Percentiles rank a stretch among this genome's conserved stretches.
Evolutionary conservation across 1,139 yeast species (phyloP).

Genomic region (Diutina pseudorugosa): DNA sequence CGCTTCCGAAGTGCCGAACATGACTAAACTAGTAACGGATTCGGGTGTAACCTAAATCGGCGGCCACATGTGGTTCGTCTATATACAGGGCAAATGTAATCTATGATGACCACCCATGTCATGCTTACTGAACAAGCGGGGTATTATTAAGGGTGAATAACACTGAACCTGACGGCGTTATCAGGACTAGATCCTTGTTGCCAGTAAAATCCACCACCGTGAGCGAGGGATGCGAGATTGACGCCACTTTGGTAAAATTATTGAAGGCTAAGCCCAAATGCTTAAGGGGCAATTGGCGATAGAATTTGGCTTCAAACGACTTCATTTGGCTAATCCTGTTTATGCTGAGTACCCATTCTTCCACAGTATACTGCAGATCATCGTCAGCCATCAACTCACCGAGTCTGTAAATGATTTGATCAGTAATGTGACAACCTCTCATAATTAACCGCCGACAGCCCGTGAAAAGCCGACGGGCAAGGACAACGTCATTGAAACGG

Average conservation of each 20-base stretch:
- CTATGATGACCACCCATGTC: not conserved
- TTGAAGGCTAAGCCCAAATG: not conserved
- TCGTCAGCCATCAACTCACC: not conserved
- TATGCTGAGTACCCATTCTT: not conserved
- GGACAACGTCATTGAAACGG: not conserved
- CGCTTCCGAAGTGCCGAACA: not conserved
- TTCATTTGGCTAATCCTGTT: not conserved
- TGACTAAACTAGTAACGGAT: not conserved
- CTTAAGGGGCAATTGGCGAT: not conserved
- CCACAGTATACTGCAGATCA: not conserved
- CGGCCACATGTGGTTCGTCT: not conserved
- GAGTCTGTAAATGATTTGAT: not conserved
- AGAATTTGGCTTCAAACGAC: not conserved
- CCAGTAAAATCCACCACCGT: not conserved
- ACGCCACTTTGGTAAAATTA: not conserved
- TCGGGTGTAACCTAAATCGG: not conserved
- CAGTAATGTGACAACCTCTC: not conserved
- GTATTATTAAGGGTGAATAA: not conserved
- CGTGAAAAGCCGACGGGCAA: not conserved
- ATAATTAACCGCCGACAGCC: not conserved
- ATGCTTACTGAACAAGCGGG: not conserved
- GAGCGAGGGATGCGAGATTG: not conserved
- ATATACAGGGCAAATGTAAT: not conserved
- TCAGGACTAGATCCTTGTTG: not conserved
- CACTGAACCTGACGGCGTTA: not conserved